Base-by-base conservation (phyloP, 2,329 filamentous ascomycete genomes). In the Coniochaeta sp. region DNA sequence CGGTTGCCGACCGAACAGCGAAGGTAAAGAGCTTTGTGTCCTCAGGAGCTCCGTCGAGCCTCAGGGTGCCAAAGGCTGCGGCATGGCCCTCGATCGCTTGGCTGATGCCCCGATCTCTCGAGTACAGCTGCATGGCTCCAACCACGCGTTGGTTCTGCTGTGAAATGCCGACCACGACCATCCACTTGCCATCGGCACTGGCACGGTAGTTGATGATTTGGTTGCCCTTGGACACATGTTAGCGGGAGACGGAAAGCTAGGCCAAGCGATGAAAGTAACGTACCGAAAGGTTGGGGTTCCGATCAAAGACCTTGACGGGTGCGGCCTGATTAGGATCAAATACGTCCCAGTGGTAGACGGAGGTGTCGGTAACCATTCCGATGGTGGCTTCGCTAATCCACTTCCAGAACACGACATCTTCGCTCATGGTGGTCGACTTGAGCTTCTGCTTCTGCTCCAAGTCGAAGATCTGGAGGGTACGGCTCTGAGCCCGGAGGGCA, bases 161-260 rank as follows among this genome's bases (percentile, higher is more conserved):
- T 53, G 91, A 91, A 63, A 99, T 99, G 63, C 94, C 94, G 53
- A 99, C 91, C 52, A 96, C 86, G 27, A 95, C 91, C 85, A 95
- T 95, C 94, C 94, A 99, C 73, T 96, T 96, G 68, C 91, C 90
- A 59, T 99, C 92, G 58, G 86, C 83, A 70, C 92, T 96, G 61
- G 95, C 89, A 61, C 92, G 90, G 75, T 99, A 99, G 76, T 97
- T 99, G 82, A 99, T 99, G 71, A 99, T 99, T 82, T 99, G 94
- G 72, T 90, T 95, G 59, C 87, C 87, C 89, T 95, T 63, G 12
- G n/a, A 46, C 10, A 30, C 35, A 16, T 7, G 33, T 49, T 50
- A 57, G 53, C 48, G 33, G 27, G 45, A 12, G 12, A 18, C 33
- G 14, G 14, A 30, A 9, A 4, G 8, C 16, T 7, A 20, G 16